Evolutionary conservation across 805 yeast species (phyloP), one percentile per base, ranked within the genome.

Genomic region (Lachancea meyersii): DNA sequence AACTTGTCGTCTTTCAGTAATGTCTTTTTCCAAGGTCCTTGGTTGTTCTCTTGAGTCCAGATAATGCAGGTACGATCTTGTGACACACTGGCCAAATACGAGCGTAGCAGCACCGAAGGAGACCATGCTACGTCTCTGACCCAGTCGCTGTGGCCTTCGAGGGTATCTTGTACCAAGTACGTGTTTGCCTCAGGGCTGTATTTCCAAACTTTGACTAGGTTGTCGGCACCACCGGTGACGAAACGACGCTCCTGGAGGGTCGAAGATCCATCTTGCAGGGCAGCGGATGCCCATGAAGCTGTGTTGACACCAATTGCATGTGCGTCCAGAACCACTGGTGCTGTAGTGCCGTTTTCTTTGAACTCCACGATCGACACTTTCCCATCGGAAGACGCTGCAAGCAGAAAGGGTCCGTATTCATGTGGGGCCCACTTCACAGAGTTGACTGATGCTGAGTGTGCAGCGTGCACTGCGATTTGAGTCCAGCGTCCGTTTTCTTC

Each of bases 71-170:
- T 84, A 63, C 86, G 82, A 65, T 93, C 99, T 68, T 93, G 97
- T 18, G 97, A 89, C 8, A 96, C 97, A 28, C 95, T 80, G 11
- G 97, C 98, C 55, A 93, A 84, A 63, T 88, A 91, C 11, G 95
- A 80, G 53, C 86, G 82, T 36, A 86, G 76, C 48, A 93, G 74
- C 37, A 86, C 79, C 1, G 95, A 80, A 37, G 97, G 96, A 17
- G 96, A 87, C 98, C 98, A 93, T 3, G 95, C 87, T 47, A 91
- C 97, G 62, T 93, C 99, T 65, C 98, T 81, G 26, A 93, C 97
- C 99, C 99, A 93, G 65, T 93, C 98, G 14, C 86, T 73, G 65
- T 93, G 98, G 31, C 97, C 98, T 49, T 80, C 81, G 42, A 93
- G 74, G 21, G 78, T 75, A 33, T 80, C 81, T 63, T 91, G 96